Base-by-base conservation (phyloP, 2,329 filamentous ascomycete genomes). In the Calonectria crousiana region DNA sequence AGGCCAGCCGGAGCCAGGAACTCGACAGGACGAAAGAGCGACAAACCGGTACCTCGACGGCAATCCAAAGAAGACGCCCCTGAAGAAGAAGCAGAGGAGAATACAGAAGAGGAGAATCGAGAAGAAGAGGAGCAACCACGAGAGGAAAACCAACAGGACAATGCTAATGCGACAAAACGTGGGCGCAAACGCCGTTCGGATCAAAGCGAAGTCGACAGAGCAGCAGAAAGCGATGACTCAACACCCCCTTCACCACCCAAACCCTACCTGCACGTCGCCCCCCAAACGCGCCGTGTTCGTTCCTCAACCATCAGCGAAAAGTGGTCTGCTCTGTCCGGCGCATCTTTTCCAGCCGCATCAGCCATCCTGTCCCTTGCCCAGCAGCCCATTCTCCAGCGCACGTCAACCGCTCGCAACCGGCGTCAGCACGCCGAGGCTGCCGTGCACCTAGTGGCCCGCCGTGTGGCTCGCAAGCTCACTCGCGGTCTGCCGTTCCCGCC, bases 401-500 rank as follows among this genome's bases (percentile, higher is more conserved):
- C 93, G 18, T 86, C 88, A 23, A 83, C 85, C 73, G 85, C 88
- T 75, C 84, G 87, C 73, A 83, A 88, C 71, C 86, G 88, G 56
- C 88, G 88, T 72, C 85, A 87, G 20, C 87, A 91, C 71, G 91
- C 92, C 13, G 85, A 90, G 11, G 84, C 88, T 2, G 90, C 90
- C 28, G 85, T 95, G 9, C 86, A 88, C 47, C 86, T 87, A 49
- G 87, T 93, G 32, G 85, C 90, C 10, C 87, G 88, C 51, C 89
- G 88, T 67, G 86, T 95, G 41, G 84, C 89, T 44, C 88, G 86
- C 62, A 93, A 92, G 79, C 84, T 95, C 8, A 83, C 86, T 20
- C 89, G 88, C 41, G 91, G 90, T 14, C 86, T 94, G 67, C 92
- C 92, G n/a, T 94, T 95, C 80, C 93, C 93, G 1, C 91, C 90